phyloP scores from a whole-genome alignment of 1,284 basidiomycete genomes.

The Trichosporon sp. region DNA sequence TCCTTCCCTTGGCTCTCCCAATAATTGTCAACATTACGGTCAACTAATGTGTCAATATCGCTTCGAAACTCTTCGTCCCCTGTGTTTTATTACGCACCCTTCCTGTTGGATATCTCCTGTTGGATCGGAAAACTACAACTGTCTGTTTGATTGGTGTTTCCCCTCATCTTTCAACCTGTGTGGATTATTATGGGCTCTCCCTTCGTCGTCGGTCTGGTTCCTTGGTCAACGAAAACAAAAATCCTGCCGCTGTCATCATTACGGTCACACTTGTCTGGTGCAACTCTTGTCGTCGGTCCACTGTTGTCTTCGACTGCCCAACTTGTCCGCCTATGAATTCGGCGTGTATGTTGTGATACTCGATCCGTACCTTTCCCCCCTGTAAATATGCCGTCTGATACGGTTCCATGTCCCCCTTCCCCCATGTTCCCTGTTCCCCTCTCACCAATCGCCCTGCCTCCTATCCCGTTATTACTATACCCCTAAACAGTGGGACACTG shows the following conservation, averaged over 20 bases:
- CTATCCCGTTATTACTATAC: constrained; percentile 28
- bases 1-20: constrained; percentile 13
- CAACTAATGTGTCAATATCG: constrained; percentile 19
- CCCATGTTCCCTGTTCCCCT: constrained; percentile 29
- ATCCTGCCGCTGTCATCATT: constrained; percentile 1
- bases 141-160: constrained; percentile 13
- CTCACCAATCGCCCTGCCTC: constrained; percentile 29
- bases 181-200: not conserved
- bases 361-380: constrained; percentile 22
- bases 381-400: constrained; percentile 17
- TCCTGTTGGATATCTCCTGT: constrained; percentile 17
- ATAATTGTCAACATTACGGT: constrained; percentile 4
- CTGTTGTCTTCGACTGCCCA: constrained; percentile 22
- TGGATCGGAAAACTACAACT: constrained; percentile 15
- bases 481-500: constrained; percentile 83
- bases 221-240: constrained; percentile 11
- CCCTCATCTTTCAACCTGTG: constrained; percentile 7
- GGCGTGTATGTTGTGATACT: constrained; percentile 38
- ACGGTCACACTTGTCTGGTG: constrained; percentile 9
- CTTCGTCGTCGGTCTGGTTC: not conserved
- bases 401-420: constrained; percentile 24
- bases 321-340: constrained; percentile 38
- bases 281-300: constrained; percentile 12
- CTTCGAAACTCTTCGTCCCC: constrained; percentile 12
- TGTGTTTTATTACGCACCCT: constrained; percentile 14